Conservation (phyloP, 352 stramenopile species). For the Phytopythium ostracodes region DNA sequence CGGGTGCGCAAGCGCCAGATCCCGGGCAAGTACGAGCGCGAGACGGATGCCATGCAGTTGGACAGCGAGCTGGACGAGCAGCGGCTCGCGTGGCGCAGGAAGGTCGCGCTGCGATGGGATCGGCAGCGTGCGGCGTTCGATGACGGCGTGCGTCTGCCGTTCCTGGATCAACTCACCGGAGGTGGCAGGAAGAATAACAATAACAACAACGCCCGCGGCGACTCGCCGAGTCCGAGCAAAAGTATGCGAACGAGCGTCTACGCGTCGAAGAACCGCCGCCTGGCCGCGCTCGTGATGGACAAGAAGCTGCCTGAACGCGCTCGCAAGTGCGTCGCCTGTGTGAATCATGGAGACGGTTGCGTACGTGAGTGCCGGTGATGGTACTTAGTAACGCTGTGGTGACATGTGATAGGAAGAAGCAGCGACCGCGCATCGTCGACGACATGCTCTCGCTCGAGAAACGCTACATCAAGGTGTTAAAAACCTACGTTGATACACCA, state of each 20-base stretch:
- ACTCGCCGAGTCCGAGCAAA: not conserved
- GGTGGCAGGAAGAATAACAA: conserved; percentile 22
- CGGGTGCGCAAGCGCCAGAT: conserved; percentile 19
- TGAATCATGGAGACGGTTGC: too few relatives aligned
- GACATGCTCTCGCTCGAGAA: conserved; percentile 71
- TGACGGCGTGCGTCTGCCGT: conserved; percentile 1
- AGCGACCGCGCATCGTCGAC: conserved; percentile 53
- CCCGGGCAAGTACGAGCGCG: conserved; percentile 49
- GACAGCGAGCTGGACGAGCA: conserved; percentile 50
- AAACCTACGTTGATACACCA: not conserved
- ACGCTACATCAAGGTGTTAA: conserved; percentile 34
- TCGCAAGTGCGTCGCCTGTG: conserved; percentile 20
- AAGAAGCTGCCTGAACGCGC: conserved; percentile 30
- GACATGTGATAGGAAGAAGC: conserved; percentile 30
- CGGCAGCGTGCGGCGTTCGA: conserved; percentile 2
- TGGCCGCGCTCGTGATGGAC: conserved; percentile 44
- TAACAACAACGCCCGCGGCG: conserved; percentile 26
- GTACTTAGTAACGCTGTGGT: not conserved
- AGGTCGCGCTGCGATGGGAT: conserved; percentile 13
- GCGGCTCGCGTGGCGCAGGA: conserved; percentile 32
- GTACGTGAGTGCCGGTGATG: not conserved
- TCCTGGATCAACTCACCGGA: conserved; percentile 8
- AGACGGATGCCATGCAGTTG: conserved; percentile 30
- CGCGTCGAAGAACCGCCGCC: conserved; percentile 54
- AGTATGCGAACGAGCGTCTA: conserved; percentile 31